These are phyloP conservation scores for Cystobasidium onofrii DNA, from an alignment of 768 basidiomycete genomes.

Conservation along the genomic window DNA sequence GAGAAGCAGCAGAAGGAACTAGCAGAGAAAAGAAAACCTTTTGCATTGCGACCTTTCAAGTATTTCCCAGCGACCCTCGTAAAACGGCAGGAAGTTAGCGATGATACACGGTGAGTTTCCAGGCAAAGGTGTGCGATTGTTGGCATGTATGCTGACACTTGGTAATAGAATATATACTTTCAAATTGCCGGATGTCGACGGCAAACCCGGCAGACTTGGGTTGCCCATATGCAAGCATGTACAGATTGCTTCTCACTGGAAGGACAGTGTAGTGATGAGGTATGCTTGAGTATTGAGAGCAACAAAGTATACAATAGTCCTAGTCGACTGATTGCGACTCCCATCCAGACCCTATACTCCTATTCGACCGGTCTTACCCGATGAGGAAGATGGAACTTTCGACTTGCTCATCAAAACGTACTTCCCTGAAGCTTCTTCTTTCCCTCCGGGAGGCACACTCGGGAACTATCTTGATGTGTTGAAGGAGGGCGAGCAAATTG, in stretches of 20 bases:
- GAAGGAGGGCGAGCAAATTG: slow-evolving; percentile 10
- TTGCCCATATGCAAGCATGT: neutral
- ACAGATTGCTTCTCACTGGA: slow-evolving; percentile 14
- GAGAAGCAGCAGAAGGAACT: slow-evolving; percentile 5
- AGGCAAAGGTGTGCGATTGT: too few relatives aligned
- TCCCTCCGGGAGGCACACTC: slow-evolving; percentile 13
- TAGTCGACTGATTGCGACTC: neutral
- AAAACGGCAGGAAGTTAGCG: neutral
- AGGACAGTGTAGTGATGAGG: neutral
- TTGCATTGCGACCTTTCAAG: neutral
- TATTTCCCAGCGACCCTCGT: neutral
- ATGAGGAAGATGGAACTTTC: slow-evolving; percentile 17
- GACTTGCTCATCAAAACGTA: slow-evolving; percentile 16
- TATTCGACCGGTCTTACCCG: neutral
- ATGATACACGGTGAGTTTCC: neutral
- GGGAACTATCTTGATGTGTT: slow-evolving; percentile 11
- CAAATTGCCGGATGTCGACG: slow-evolving; percentile 5
- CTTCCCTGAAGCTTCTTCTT: slow-evolving; percentile 2
- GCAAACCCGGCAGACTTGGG: neutral
- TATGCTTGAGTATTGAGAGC: too few relatives aligned
- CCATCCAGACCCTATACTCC: slow-evolving; percentile 5
- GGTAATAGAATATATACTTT: neutral
- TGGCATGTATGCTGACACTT: too few relatives aligned
- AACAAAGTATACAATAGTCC: too few relatives aligned
- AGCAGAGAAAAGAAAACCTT: neutral